Conservation (phyloP, 441 rosid genomes). For the Croton setiger region DNA sequence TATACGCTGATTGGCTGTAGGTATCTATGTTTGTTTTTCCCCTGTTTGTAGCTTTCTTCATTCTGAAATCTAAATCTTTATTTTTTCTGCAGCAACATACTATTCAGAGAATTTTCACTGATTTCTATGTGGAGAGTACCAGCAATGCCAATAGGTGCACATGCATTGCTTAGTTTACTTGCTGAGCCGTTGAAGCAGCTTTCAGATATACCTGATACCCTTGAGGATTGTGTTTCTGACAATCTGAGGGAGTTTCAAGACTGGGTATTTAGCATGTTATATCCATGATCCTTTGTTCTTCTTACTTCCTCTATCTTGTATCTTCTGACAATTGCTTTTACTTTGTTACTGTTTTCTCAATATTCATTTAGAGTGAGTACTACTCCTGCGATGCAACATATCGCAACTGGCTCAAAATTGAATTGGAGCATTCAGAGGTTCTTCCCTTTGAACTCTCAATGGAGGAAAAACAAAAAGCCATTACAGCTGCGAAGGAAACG, state of each 20-base stretch:
- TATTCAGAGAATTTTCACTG: slow-evolving; percentile 92
- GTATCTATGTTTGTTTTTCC: not conserved
- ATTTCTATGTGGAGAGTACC: slow-evolving; percentile 99
- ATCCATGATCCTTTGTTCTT: not conserved
- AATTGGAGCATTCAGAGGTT: slow-evolving; percentile 72
- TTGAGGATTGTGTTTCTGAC: slow-evolving; percentile 66
- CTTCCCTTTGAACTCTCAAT: slow-evolving; percentile 59
- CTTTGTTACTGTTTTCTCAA: slow-evolving; percentile 6
- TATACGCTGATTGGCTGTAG: no score
- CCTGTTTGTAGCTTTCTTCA: not conserved
- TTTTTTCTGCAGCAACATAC: slow-evolving; percentile 61
- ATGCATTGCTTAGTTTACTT: slow-evolving; percentile 81
- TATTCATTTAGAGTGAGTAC: slow-evolving; percentile 65
- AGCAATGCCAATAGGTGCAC: slow-evolving; percentile 96
- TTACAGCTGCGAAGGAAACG: slow-evolving; percentile 65
- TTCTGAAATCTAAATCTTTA: slow-evolving; percentile 18
- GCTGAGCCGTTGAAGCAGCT: slow-evolving; percentile 99
- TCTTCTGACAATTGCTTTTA: slow-evolving; percentile 7
- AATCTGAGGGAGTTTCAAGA: slow-evolving; percentile 87
- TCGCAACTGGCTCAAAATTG: slow-evolving; percentile 91
- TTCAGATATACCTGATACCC: slow-evolving; percentile 59
- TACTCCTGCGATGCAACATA: slow-evolving; percentile 96
- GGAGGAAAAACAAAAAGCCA: slow-evolving; percentile 74
- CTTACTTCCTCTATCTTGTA: slow-evolving; percentile 7
- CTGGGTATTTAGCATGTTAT: slow-evolving; percentile 62